Conservation (phyloP, 2,329 filamentous ascomycete species). For the Falciphora oryzae region DNA sequence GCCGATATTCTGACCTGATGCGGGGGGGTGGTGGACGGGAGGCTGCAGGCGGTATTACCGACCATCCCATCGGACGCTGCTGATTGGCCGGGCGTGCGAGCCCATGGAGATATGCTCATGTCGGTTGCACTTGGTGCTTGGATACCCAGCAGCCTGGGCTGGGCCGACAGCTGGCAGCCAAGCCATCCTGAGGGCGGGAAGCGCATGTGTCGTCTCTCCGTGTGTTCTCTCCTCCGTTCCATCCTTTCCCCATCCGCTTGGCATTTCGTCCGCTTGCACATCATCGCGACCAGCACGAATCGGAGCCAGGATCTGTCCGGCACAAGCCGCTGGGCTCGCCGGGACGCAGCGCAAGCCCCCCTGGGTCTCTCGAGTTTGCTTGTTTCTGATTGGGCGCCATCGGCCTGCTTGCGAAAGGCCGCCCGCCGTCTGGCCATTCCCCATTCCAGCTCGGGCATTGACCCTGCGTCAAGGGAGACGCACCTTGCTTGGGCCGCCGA, state of each 20-base stretch:
- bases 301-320: neutral
- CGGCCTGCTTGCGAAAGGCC: no score
- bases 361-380: no score
- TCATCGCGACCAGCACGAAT: neutral
- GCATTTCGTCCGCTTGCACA: neutral
- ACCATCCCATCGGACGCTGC: neutral
- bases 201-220: no score
- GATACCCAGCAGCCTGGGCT: neutral
- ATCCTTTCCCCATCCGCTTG: no score
- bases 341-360: no score
- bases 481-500: neutral
- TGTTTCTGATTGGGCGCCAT: neutral
- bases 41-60: neutral
- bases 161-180: neutral
- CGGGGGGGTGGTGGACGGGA: neutral
- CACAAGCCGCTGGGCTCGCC: neutral
- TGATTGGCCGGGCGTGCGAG: neutral
- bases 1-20: neutral
- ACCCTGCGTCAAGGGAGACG: neutral
- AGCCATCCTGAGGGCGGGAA: neutral
- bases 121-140: neutral
- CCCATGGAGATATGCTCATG: neutral
- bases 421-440: no score
- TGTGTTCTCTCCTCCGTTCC: no score
- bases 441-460: neutral